These are phyloP conservation scores for Megacollybia marginata DNA, from an alignment of 768 basidiomycete species.

Conservation along the genomic window DNA sequence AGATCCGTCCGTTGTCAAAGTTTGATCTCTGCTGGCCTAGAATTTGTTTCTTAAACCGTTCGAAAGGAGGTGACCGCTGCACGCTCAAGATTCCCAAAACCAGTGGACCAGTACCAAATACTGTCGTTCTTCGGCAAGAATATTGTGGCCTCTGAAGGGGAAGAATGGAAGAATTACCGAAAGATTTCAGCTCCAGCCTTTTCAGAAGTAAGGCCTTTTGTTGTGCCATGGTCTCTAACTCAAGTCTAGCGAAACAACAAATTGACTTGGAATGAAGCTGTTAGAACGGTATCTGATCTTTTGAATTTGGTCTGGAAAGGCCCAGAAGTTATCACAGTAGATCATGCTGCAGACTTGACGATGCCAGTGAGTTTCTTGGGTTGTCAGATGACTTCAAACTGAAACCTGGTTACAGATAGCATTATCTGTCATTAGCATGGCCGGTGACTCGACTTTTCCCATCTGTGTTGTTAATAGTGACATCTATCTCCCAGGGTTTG, in stretches of 20 bases:
- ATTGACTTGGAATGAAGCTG: slow-evolving; percentile 41
- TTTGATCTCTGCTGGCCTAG: slow-evolving; percentile 5
- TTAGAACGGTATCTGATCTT: slow-evolving; percentile 32
- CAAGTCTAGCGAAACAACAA: slow-evolving; percentile 32
- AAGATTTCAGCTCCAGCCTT: slow-evolving; percentile 59
- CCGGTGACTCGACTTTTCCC: slow-evolving; percentile 26
- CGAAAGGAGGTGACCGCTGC: slow-evolving; percentile 42
- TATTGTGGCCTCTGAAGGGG: slow-evolving; percentile 57
- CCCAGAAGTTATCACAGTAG: slow-evolving; percentile 29
- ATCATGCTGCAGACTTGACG: slow-evolving; percentile 46
- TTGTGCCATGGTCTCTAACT: neutral
- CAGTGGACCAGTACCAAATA: slow-evolving; percentile 34
- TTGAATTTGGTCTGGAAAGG: slow-evolving; percentile 42
- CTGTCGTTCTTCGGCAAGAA: slow-evolving; percentile 51
- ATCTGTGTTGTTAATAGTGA: neutral
- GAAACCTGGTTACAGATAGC: slow-evolving; percentile 32
- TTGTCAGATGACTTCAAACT: slow-evolving; percentile 3
- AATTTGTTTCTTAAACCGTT: neutral
- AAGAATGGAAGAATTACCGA: slow-evolving; percentile 59
- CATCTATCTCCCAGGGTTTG: slow-evolving; percentile 33
- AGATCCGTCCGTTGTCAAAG: slow-evolving; percentile 35
- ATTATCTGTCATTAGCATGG: slow-evolving; percentile 46
- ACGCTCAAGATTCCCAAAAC: slow-evolving; percentile 51
- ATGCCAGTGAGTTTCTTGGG: slow-evolving; percentile 31
- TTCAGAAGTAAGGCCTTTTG: slow-evolving; percentile 37